Conservation (phyloP, 2,329 filamentous ascomycete genomes). For the Trichoderma citrinoviride region DNA sequence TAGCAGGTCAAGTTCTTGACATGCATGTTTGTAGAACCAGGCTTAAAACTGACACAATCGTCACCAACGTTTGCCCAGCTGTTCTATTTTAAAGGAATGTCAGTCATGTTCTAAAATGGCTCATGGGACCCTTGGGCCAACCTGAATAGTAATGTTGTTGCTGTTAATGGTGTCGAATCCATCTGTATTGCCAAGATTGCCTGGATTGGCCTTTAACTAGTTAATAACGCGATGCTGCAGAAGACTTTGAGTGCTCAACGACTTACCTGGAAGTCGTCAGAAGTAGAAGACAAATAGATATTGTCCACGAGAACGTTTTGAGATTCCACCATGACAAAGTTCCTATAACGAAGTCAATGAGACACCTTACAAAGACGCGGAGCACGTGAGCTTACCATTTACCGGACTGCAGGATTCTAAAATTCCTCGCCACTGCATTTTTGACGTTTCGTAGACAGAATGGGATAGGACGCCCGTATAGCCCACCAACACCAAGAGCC, state of each 20-base stretch:
- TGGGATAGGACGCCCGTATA: constrained; percentile 8
- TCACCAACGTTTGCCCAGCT: constrained; percentile 9
- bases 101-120: not conserved
- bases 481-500: not conserved
- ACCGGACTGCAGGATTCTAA: constrained; percentile 5
- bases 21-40: constrained; percentile 7
- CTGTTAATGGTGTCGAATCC: constrained; percentile 14
- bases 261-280: not conserved
- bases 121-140: not conserved
- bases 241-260: not conserved
- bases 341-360: not conserved
- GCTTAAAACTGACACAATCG: constrained; percentile 11
- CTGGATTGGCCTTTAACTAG: not conserved
- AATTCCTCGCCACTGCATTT: constrained; percentile 2
- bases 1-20: constrained; percentile 13
- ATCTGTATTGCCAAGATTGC: constrained; percentile 3
- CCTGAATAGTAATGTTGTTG: constrained; percentile 8
- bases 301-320: constrained; percentile 11
- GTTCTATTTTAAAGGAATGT: not conserved
- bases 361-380: no score
- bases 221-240: not conserved
- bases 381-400: not conserved
- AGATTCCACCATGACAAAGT: constrained; percentile 13
- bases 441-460: constrained; percentile 6
- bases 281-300: constrained; percentile 11